Evolutionary conservation across 805 yeast species (phyloP), one percentile per base, ranked within the genome.

Genomic region (Debaryomyces prosopidis): DNA sequence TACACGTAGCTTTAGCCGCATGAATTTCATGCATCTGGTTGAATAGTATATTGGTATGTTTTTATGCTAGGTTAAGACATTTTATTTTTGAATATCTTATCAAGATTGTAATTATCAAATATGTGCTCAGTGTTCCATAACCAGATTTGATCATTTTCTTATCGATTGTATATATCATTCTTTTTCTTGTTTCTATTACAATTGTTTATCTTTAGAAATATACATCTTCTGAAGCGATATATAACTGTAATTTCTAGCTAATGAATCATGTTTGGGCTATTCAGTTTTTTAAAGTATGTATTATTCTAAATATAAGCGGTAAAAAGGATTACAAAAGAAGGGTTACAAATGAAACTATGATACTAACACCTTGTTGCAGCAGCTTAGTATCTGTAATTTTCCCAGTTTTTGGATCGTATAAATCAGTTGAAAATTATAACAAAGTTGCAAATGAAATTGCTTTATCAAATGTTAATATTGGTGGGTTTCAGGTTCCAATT

Each of bases 371-470:
- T 20, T 19, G 5, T 39, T 23, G 18, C 43, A 71, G 77, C 39
- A 44, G 63, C 6, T 28, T 59, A 30, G 66, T 77, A 19, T 69
- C 84, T 7, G 68, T 80, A 30, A 69, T 73, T 9, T 80, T 81
- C 61, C 90, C 90, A 2, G 62, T 79, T 12, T 60, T 80, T 47
- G 85, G 85, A 41, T 80, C 89, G 3, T 83, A 71, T 63, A 76
- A 70, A 49, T 82, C 89, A 1, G 69, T 81, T 44, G 75, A 77
- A 43, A 53, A 65, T 39, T 69, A 73, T 52, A 73, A 58, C n/a
- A 51, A 52, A 5, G 55, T 61, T 17, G 58, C 62, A 30, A 53
- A 69, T 56, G 43, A 42, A 47, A 42, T 62, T 50, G 60, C 70
- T 52, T 50, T 66, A 45, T 47, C 51, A 46, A 53, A 60, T 44